Evolutionary conservation across 2,329 filamentous ascomycete genomes (phyloP), one percentile per base, ranked within the genome.

Genomic region (Sporothrix pallida): DNA sequence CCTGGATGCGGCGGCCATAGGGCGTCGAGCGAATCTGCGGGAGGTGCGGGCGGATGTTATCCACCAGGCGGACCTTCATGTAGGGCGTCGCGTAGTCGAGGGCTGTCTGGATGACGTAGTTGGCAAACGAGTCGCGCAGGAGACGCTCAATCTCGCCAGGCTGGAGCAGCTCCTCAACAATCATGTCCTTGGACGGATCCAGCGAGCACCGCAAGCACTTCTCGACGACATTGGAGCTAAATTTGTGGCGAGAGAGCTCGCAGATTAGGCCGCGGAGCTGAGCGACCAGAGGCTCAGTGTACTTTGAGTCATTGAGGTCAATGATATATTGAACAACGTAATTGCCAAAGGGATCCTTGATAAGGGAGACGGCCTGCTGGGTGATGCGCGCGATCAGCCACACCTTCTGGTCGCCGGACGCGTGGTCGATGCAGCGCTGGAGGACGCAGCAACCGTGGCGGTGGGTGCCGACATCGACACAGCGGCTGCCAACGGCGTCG

Each of bases 311-410:
- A 77, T 94, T 94, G 72, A 98, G 88, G 80, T 98, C 96, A 78
- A 99, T 90, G 80, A 99, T 98, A 84, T 99, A 99, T 84, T 99
- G 96, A 70, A 99, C 93, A 70, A 99, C 96, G 77, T 99, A 99
- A 83, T 99, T 99, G 80, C 96, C 96, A 78, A 98, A 99, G 0
- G 96, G 95, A 81, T 99, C 96, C 81, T 98, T 94, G 23, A 99
- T 94, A 12, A 99, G 89, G 52, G 91, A 86, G 77, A 93, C 92
- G n/a, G 95, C 94, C 80, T 97, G 92, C 72, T 91, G 87, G 0
- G 95, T 98, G 82, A 99, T 98, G 80, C 93, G 89, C 75, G 88
- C 86, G 77, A 99, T 94, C 75, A 99, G 87, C 84, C 93, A 92
- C 74, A 91, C 87, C 84, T 97, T 97, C 84, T 99, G 96, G 52